These are phyloP conservation scores for Protomyces macrosporus DNA, from an alignment of 1,139 yeast genomes.

Conservation along the genomic window DNA sequence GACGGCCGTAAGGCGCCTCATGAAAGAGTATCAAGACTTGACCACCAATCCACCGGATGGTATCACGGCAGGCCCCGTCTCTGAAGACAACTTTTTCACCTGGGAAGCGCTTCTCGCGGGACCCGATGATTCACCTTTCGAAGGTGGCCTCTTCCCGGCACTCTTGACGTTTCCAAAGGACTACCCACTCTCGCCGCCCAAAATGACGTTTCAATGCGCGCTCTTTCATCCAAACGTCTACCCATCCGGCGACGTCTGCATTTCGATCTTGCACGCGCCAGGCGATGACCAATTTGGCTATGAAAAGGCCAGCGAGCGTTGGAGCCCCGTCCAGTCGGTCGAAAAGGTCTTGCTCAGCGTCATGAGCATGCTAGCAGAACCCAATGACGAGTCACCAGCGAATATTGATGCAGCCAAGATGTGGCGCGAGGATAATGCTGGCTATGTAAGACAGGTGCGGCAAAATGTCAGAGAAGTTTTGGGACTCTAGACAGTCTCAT, in stretches of 20 bases:
- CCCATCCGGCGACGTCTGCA: slow-evolving; percentile 92
- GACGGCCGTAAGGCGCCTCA: slow-evolving; percentile 45
- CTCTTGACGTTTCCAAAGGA: slow-evolving; percentile 75
- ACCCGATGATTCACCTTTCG: slow-evolving; percentile 89
- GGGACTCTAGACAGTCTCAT: slow-evolving; percentile 45
- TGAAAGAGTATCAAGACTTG: slow-evolving; percentile 84
- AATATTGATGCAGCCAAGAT: slow-evolving; percentile 93
- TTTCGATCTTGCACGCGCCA: slow-evolving; percentile 88
- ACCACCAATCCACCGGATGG: slow-evolving; percentile 89
- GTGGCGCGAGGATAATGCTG: slow-evolving; percentile 78
- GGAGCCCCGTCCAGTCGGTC: slow-evolving; percentile 97
- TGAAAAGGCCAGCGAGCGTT: slow-evolving; percentile 89
- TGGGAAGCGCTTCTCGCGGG: slow-evolving; percentile 95
- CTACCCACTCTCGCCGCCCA: slow-evolving; percentile 90
- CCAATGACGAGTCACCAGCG: slow-evolving; percentile 94
- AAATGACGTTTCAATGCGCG: slow-evolving; percentile 74
- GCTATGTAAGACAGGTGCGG: slow-evolving; percentile 60
- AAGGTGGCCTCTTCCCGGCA: slow-evolving; percentile 89
- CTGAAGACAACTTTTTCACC: slow-evolving; percentile 70
- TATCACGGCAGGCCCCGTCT: slow-evolving; percentile 82
- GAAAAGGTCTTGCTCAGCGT: slow-evolving; percentile 90
- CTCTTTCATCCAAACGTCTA: slow-evolving; percentile 89
- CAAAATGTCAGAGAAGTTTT: slow-evolving; percentile 61
- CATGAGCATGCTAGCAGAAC: slow-evolving; percentile 94
- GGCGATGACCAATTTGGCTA: slow-evolving; percentile 97